These are phyloP conservation scores for Heterobasidion parviporum DNA, from an alignment of 1,284 basidiomycete genomes.

Conservation along the genomic window DNA sequence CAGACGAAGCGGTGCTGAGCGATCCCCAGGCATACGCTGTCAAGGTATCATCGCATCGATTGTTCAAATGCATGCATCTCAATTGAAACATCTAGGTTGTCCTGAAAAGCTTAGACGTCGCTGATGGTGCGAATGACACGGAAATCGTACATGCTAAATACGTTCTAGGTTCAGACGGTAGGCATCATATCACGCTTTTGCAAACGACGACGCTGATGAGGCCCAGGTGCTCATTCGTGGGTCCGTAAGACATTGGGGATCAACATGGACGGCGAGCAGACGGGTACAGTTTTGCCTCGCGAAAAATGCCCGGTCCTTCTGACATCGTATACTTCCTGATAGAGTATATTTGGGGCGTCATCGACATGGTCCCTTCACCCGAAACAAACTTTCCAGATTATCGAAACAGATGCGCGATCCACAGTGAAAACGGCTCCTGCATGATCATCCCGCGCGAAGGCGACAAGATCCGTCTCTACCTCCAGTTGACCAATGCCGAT, in stretches of 20 bases:
- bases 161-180: conserved; percentile 49
- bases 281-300: conserved; percentile 27
- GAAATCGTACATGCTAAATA: conserved; percentile 47
- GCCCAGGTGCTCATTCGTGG: conserved; percentile 72
- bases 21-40: conserved; percentile 45
- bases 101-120: conserved; percentile 21
- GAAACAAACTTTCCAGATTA: conserved; percentile 79
- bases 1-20: conserved; percentile 30
- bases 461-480: conserved; percentile 67
- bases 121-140: conserved; percentile 19
- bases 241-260: conserved; percentile 64
- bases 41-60: conserved; percentile 28
- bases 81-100: conserved; percentile 22
- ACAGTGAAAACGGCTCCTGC: conserved; percentile 43
- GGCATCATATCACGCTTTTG: not conserved
- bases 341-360: conserved; percentile 75
- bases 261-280: conserved; percentile 72
- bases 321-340: not conserved
- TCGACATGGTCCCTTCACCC: conserved; percentile 50
- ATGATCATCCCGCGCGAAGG: conserved; percentile 76
- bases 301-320: not conserved
- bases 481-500: conserved; percentile 54
- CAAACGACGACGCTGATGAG: not conserved
- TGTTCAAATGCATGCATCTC: not conserved
- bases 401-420: conserved; percentile 57